phyloP scores from a whole-genome alignment of 1,284 basidiomycete genomes.

The Trametes sp. region DNA sequence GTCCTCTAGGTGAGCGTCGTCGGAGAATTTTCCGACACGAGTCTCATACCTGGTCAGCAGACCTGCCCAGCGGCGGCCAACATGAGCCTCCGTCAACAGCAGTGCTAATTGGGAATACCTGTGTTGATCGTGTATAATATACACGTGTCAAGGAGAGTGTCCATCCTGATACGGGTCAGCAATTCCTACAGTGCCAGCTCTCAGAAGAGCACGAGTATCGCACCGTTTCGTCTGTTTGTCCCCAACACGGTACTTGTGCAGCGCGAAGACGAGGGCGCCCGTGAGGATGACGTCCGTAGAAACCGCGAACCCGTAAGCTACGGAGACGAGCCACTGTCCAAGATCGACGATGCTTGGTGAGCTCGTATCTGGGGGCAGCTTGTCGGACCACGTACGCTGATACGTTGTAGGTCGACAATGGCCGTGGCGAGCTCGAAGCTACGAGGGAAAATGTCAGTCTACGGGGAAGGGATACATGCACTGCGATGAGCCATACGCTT shows the following conservation, averaged over 20 bases:
- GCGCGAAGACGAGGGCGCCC: neutral
- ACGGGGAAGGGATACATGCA: too few relatives aligned
- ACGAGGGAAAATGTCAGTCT: neutral
- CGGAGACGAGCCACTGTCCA: conserved; percentile 19
- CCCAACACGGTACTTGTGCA: conserved; percentile 6
- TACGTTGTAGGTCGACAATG: neutral
- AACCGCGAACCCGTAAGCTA: neutral
- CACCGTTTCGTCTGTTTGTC: too few relatives aligned
- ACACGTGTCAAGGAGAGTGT: conserved; percentile 7
- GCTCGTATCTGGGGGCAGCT: too few relatives aligned
- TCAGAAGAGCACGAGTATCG: too few relatives aligned
- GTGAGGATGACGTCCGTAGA: conserved; percentile 15
- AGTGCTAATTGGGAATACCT: too few relatives aligned
- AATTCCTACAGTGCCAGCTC: too few relatives aligned
- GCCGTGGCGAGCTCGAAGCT: neutral
- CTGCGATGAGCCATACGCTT: too few relatives aligned
- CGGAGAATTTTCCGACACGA: too few relatives aligned
- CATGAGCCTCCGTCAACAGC: too few relatives aligned
- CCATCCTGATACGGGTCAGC: too few relatives aligned
- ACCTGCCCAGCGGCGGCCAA: too few relatives aligned
- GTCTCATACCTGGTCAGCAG: neutral
- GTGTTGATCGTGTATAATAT: conserved; percentile 20
- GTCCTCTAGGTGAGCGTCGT: neutral
- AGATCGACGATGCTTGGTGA: too few relatives aligned
- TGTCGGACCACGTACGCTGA: neutral